phyloP scores from a whole-genome alignment of 2,329 filamentous ascomycete genomes.

The Alternaria infectoria region DNA sequence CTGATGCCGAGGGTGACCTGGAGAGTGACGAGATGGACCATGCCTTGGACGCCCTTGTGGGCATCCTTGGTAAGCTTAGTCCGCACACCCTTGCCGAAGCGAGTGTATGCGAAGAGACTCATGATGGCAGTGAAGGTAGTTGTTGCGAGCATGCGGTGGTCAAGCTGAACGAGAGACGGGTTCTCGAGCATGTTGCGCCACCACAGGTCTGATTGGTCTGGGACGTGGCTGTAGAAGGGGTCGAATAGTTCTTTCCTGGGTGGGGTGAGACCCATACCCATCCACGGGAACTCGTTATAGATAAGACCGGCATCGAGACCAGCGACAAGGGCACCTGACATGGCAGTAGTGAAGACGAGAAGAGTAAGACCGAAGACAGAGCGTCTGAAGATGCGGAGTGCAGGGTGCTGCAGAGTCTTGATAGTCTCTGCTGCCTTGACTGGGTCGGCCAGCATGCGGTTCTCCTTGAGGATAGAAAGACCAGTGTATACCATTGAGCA shows the following conservation, averaged over 20 bases:
- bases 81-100: conserved; percentile 70
- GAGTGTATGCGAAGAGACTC: conserved; percentile 79
- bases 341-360: conserved; percentile 85
- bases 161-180: conserved; percentile 90
- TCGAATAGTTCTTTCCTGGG: conserved; percentile 84
- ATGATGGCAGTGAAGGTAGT: conserved; percentile 86
- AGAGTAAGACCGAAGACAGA: conserved; percentile 72
- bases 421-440: conserved; percentile 66
- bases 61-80: conserved; percentile 62
- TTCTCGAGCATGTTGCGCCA: conserved; percentile 99
- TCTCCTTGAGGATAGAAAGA: conserved; percentile 80
- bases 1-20: conserved; percentile 88
- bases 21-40: conserved; percentile 80
- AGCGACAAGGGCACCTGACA: conserved; percentile 92
- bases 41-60: conserved; percentile 75
- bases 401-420: conserved; percentile 65
- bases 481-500: conserved; percentile 92
- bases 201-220: conserved; percentile 82
- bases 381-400: conserved; percentile 75
- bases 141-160: conserved; percentile 90
- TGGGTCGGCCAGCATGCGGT: conserved; percentile 72
- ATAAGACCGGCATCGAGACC: conserved; percentile 95
- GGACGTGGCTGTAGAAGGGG: conserved; percentile 79
- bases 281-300: conserved; percentile 98
- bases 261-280: conserved; percentile 84